Evolutionary conservation across 2,329 filamentous ascomycete genomes (phyloP).

Genomic region (Drechslera avenae): DNA sequence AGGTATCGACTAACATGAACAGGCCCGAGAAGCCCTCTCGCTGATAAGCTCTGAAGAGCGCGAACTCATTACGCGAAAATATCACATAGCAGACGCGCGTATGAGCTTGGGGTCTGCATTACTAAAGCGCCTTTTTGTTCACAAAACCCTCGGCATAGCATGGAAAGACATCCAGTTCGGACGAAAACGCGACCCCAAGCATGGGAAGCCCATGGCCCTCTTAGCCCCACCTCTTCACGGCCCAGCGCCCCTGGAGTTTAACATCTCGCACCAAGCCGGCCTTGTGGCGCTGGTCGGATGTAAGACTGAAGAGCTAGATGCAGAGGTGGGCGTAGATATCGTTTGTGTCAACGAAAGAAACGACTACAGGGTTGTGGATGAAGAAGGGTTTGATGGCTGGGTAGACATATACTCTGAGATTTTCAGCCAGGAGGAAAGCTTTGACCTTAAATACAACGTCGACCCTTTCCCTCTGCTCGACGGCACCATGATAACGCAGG

Average conservation of each 20-base stretch:
- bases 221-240: constrained; percentile 19
- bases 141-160: constrained; percentile 61
- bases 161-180: constrained; percentile 66
- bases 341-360: constrained; percentile 74
- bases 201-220: constrained; percentile 59
- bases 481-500: constrained; percentile 48
- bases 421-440: constrained; percentile 66
- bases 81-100: constrained; percentile 73
- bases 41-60: constrained; percentile 60
- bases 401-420: constrained; percentile 75
- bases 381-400: constrained; percentile 68
- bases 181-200: constrained; percentile 58
- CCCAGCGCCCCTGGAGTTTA: constrained; percentile 65
- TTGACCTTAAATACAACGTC: constrained; percentile 63
- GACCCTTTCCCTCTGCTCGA: constrained; percentile 53
- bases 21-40: constrained; percentile 52
- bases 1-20: background rate
- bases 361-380: constrained; percentile 63
- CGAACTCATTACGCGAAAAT: constrained; percentile 63
- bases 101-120: constrained; percentile 74
- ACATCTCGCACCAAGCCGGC: constrained; percentile 78
- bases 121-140: constrained; percentile 73
- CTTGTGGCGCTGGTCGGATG: constrained; percentile 68
- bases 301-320: constrained; percentile 35
- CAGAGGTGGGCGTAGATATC: constrained; percentile 73